Evolutionary conservation across 2,329 filamentous ascomycete species (phyloP).

Genomic region (Neurospora sp.): DNA sequence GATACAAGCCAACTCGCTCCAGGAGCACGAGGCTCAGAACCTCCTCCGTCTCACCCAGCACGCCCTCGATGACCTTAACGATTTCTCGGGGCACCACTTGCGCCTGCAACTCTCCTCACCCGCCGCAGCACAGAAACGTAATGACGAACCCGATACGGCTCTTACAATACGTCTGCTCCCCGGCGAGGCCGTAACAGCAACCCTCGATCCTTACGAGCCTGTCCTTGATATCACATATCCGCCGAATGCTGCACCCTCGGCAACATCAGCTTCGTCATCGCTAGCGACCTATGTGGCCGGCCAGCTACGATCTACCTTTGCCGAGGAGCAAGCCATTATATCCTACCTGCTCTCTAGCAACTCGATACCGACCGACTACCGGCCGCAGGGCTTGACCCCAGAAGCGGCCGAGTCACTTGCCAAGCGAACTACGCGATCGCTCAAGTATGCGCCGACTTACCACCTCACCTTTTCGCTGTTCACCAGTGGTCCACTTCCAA

Average conservation of each 20-base stretch:
- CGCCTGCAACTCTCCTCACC: slow-evolving; percentile 54
- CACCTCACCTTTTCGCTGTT: slow-evolving; percentile 95
- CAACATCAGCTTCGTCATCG: slow-evolving; percentile 59
- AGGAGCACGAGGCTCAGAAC: slow-evolving; percentile 57
- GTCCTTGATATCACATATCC: slow-evolving; percentile 71
- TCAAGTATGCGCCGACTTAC: slow-evolving; percentile 89
- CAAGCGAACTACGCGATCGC: slow-evolving; percentile 69
- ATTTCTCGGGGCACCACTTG: slow-evolving; percentile 76
- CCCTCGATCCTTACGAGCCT: slow-evolving; percentile 59
- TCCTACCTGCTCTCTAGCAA: slow-evolving; percentile 60
- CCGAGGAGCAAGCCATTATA: slow-evolving; percentile 82
- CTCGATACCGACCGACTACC: slow-evolving; percentile 37
- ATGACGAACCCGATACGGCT: slow-evolving; percentile 44
- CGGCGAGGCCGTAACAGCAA: slow-evolving; percentile 49
- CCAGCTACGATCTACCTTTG: slow-evolving; percentile 68
- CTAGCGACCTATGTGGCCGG: slow-evolving; percentile 70
- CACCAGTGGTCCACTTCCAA: slow-evolving; percentile 66
- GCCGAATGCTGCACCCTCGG: slow-evolving; percentile 55
- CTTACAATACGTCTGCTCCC: slow-evolving; percentile 63
- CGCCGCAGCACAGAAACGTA: slow-evolving; percentile 21
- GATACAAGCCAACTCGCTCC: slow-evolving; percentile 59
- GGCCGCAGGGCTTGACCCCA: slow-evolving; percentile 36
- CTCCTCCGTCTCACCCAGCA: slow-evolving; percentile 76
- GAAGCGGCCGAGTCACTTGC: slow-evolving; percentile 46
- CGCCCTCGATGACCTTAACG: slow-evolving; percentile 76